Base-by-base conservation (phyloP, 441 rosid species). In the Codiaeum variegatum region DNA sequence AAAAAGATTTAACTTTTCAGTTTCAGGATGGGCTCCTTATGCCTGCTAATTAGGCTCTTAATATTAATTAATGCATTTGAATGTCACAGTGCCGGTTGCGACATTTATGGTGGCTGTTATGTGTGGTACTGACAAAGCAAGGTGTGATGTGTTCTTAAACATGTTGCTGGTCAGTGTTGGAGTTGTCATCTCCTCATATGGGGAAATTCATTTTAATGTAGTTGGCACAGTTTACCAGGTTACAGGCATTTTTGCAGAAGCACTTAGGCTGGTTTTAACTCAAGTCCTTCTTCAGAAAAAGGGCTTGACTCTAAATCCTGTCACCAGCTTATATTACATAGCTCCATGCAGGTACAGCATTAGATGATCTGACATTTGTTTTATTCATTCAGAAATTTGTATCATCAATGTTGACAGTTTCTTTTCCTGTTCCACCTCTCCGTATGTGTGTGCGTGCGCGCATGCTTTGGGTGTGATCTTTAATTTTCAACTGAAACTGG, bases 141-240 rank as follows among this genome's bases (percentile, higher is more conserved):
- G 99, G 85, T 93, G 97, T 67, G 98, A 96, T 56, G 93, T 96
- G 79, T 96, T 96, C 88, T 83, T 80, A 68, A 96, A 96, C 97
- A 93, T 96, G 99, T 70, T 96, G 90, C 90, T 96, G 87, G 91
- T 96, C 94, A 96, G 99, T 84, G 89, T 93, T 74, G 98, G 99
- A 76, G 99, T 96, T 76, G 98, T 96, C 80, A 51, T 96, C 78
- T 96, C 99, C 74, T 96, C 99, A 0, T 96, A 96, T 65, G 99
- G 99, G 77, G 99, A 96, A 89, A 96, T 96, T 80, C 93, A 96
- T 88, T 96, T 96, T 83, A 91, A 96, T 77, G 77, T 91, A 73
- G 86, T 93, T 67, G 99, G 99, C 78, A 96, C 99, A 69, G 83
- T 93, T 80, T 96, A 90, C 83, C 99, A 96, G 85, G 99, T 96